Evolutionary conservation across 441 rosid species (phyloP), one percentile per base, ranked within the genome.

Genomic region (Gossypium davidsonii): DNA sequence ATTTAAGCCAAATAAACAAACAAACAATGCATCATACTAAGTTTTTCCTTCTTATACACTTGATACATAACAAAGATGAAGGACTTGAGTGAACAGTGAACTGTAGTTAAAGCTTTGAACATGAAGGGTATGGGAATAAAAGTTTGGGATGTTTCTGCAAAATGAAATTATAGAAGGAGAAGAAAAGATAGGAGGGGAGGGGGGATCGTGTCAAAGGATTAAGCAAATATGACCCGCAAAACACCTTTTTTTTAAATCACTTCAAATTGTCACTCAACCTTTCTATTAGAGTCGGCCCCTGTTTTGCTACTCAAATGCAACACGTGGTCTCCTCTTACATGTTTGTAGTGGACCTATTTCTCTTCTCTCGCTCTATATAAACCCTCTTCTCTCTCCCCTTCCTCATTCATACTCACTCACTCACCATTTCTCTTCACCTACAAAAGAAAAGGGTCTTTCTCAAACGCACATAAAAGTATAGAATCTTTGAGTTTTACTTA

Each of bases 281-380:
- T 65, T 20, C 3, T 34, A 34, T 34, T 6, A 6, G 49, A 9
- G 53, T 21, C 37, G 44, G 60, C 17, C 10, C 11, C 15, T 31
- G 44, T 7, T 58, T 15, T 20, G 20, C 31, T 42, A n/a, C 11
- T 12, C 44, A 56, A 76, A 73, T 66, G 64, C 55, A 74, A 79
- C 88, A 85, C 88, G 84, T 74, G 84, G 76, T 72, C 23, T 46
- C 67, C 71, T 74, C 79, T 64, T 25, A 64, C 9, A 65, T 64
- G 78, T 78, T 74, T 68, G 39, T 51, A 65, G 72, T 78, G 81
- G 82, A 76, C 78, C 85, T 64, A 9, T 48, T 18, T 55, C 70
- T 69, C 11, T 61, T 31, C 10, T 18, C 64, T 34, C 14, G 1
- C 31, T 37, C 46, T 53, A 44, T 58, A 59, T 15, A 64, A 28